These are phyloP conservation scores for Lipomyces japonicus DNA, from an alignment of 805 yeast species.

Conservation along the genomic window DNA sequence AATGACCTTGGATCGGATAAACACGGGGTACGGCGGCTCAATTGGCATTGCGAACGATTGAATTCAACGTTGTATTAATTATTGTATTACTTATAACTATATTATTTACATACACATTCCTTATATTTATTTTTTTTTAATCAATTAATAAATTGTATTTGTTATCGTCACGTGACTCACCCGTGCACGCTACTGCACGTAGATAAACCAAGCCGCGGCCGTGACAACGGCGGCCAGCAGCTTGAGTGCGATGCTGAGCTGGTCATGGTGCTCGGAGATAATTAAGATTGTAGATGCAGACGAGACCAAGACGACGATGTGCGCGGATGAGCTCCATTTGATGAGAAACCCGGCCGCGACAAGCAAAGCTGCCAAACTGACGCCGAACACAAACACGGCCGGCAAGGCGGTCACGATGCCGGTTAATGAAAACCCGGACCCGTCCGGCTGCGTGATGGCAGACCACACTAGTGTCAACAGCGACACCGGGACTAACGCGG, in stretches of 20 bases:
- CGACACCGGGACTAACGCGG: slow-evolving; percentile 5
- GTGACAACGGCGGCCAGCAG: slow-evolving; percentile 1
- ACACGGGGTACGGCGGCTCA: slow-evolving; percentile 39
- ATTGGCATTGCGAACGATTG: slow-evolving; percentile 24
- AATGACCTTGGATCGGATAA: slow-evolving; percentile 43
- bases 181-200: slow-evolving; percentile 16
- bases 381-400: slow-evolving; percentile 5
- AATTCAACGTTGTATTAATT: background rate
- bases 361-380: slow-evolving; percentile 7
- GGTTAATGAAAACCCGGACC: background rate
- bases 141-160: background rate
- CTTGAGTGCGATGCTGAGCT: slow-evolving; percentile 5
- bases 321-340: slow-evolving; percentile 24
- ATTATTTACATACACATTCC: background rate
- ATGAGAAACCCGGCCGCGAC: slow-evolving; percentile 22
- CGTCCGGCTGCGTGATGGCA: background rate
- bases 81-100: background rate
- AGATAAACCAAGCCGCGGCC: slow-evolving; percentile 19
- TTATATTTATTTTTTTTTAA: background rate
- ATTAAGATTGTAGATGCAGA: slow-evolving; percentile 23
- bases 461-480: slow-evolving; percentile 3
- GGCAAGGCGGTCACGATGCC: background rate
- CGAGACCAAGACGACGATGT: slow-evolving; percentile 24
- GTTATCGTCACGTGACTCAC: background rate
- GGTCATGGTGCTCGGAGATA: background rate